These are phyloP conservation scores for Adansonia grandidieri DNA, from an alignment of 441 rosid species.

Conservation along the genomic window DNA sequence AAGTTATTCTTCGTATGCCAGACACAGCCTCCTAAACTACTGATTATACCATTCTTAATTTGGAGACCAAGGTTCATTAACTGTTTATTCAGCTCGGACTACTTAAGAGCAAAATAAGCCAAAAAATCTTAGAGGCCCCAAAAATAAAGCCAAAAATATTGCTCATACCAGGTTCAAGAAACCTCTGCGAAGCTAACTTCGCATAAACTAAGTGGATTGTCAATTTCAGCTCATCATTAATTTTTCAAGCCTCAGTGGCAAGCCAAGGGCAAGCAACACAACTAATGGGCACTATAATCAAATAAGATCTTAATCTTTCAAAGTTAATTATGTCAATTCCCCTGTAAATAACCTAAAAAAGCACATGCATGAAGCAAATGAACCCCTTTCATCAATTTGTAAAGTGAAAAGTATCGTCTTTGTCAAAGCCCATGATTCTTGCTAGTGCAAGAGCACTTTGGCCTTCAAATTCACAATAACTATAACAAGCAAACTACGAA, in stretches of 20 bases:
- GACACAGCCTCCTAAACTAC: background rate
- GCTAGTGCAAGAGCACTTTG: conserved; percentile 24
- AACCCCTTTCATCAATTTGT: conserved; percentile 14
- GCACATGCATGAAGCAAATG: background rate
- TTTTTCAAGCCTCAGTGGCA: background rate
- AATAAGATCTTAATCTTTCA: conserved; percentile 17
- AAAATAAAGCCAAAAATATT: background rate
- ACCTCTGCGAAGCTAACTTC: background rate
- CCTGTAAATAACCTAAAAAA: background rate
- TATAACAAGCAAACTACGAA: background rate
- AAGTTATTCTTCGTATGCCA: background rate
- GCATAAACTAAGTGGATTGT: background rate
- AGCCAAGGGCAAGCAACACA: conserved; percentile 8
- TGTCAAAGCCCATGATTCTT: background rate
- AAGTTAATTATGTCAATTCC: background rate
- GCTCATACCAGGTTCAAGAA: background rate
- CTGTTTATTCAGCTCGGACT: background rate
- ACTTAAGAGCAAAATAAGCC: background rate
- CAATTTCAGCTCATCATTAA: background rate
- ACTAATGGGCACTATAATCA: background rate
- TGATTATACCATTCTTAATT: background rate
- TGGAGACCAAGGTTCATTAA: background rate
- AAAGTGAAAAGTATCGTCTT: background rate
- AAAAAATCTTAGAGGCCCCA: background rate
- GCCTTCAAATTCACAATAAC: conserved; percentile 9